Conservation (phyloP, 306 rosid species). For the Quercus engelmannii region DNA sequence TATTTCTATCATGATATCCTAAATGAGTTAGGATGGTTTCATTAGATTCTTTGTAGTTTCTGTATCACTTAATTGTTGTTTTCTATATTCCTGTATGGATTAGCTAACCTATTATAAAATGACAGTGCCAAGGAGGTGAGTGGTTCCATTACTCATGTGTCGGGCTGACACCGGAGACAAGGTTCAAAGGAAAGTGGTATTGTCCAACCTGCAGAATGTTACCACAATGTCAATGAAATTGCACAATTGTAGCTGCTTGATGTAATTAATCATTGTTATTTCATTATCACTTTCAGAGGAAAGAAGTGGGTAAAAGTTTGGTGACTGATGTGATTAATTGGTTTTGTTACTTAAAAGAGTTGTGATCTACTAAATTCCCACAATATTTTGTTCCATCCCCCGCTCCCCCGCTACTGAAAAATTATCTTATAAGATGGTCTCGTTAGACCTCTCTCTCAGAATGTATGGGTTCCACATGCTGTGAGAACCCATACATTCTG, state of each 20-base stretch:
- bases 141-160: constrained; percentile 92
- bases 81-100: neutral
- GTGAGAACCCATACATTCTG: too few relatives aligned
- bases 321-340: neutral
- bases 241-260: neutral
- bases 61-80: neutral
- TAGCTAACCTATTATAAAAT: neutral
- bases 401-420: too few relatives aligned
- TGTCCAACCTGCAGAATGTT: constrained; percentile 83
- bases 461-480: too few relatives aligned
- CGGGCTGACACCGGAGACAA: constrained; percentile 94
- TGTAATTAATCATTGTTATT: constrained; percentile 12
- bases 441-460: too few relatives aligned
- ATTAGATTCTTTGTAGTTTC: neutral
- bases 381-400: too few relatives aligned
- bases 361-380: neutral
- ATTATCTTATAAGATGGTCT: too few relatives aligned
- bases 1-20: neutral
- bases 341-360: neutral
- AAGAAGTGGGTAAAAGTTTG: neutral
- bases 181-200: constrained; percentile 98
- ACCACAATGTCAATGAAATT: constrained; percentile 49
- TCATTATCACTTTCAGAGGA: constrained; percentile 11
- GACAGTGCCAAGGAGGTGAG: constrained; percentile 77
- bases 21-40: neutral